Evolutionary conservation across 2,329 filamentous ascomycete species (phyloP), one percentile per base, ranked within the genome.

Genomic region (Ascochyta koolunga): DNA sequence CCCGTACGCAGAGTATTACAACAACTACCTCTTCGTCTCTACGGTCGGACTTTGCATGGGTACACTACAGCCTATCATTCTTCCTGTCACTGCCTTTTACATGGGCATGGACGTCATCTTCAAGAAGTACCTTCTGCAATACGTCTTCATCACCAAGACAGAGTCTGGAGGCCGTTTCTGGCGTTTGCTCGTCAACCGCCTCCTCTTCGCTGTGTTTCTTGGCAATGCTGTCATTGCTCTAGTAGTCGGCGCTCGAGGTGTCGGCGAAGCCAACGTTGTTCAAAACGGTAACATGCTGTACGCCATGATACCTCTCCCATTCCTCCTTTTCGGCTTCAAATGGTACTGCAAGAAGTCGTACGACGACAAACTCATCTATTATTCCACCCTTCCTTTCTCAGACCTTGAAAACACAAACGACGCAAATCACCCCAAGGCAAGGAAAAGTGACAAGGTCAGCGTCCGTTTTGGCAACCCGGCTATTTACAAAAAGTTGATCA

Each of bases 1-100:
- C 72, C 91, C 96, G 61, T 98, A 97, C 68, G 91, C 93, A 54
- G 91, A 87, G 63, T 97, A 98, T 77, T 98, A 97, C 83, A 98
- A 97, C 76, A 97, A 96, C 74, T 97, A 96, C 74, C 81, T 98
- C 25, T 98, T 90, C 78, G 97, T 98, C 75, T 81, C 89, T 19
- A 96, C 93, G 0, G 89, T 97, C 21, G 89, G 91, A 0, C 81
- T 98, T 11, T 91, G 87, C 65, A 97, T 93, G 69, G 87, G 89
- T 1, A 86, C 87, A 2, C 82, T 98, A 39, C 93, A 97, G 74
- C 95, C 95, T 0, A 82, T 98, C 29, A 88, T 96, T 3, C 82
- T 99, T 6, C 88, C 90, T 0, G 88, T 96, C 33, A 92, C 90
- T 0, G 92, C 92, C 2, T 78, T 97, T 29, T 98, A 97, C 79